Percentiles rank a stretch among this genome's conserved stretches.
phyloP scores from a whole-genome alignment of 177 flowering plant genomes.

The Vitis hybrid region DNA sequence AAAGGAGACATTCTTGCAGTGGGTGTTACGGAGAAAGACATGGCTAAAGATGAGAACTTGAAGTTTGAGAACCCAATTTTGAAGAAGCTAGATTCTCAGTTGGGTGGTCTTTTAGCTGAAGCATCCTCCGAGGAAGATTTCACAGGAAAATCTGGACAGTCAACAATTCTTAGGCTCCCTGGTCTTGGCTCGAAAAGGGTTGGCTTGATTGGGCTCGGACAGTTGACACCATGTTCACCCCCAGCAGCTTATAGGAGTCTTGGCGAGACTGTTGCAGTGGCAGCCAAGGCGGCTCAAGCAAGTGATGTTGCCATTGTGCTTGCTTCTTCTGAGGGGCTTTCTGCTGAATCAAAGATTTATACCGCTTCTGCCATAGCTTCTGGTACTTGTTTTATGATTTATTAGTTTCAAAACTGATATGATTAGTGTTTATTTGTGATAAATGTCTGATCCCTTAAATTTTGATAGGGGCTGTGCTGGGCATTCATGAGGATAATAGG shows the following conservation, averaged over 20 bases:
- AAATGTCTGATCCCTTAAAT: slow-evolving; percentile 5
- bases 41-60: slow-evolving; percentile 66
- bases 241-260: slow-evolving; percentile 45
- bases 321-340: slow-evolving; percentile 67
- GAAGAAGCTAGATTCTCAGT: slow-evolving; percentile 59
- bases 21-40: slow-evolving; percentile 88
- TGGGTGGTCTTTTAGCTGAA: slow-evolving; percentile 78
- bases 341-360: slow-evolving; percentile 55
- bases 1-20: slow-evolving; percentile 94
- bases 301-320: slow-evolving; percentile 66
- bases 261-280: slow-evolving; percentile 84
- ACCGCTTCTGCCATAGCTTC: slow-evolving; percentile 76
- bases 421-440: background rate
- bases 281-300: slow-evolving; percentile 81
- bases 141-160: slow-evolving; percentile 85
- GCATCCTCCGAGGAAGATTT: slow-evolving; percentile 91
- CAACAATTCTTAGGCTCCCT: slow-evolving; percentile 73
- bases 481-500: slow-evolving; percentile 76
- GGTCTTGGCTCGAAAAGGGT: slow-evolving; percentile 79
- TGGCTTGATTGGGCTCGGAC: slow-evolving; percentile 83
- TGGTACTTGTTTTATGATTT: slow-evolving; percentile 42
- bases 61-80: slow-evolving; percentile 72
- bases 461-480: slow-evolving; percentile 66
- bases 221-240: slow-evolving; percentile 24
- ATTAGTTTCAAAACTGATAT: background rate